Conservation (phyloP, 2,329 filamentous ascomycete species). For the Colletotrichum sojae region DNA sequence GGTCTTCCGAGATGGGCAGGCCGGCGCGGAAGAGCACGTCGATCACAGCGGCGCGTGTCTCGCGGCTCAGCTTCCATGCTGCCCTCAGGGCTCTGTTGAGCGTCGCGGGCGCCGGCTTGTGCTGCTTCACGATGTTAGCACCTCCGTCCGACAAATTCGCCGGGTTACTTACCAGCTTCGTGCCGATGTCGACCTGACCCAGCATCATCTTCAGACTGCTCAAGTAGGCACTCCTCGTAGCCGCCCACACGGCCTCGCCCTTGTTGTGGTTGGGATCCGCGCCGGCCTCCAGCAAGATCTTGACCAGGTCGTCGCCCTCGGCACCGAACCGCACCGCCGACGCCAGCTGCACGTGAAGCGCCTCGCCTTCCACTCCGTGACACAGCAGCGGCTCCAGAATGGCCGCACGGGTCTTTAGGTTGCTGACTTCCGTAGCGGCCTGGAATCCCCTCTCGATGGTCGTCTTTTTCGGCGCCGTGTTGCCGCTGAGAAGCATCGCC, state of each 20-base stretch:
- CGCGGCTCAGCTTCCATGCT: constrained; percentile 64
- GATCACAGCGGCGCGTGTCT: constrained; percentile 63
- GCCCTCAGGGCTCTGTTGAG: constrained; percentile 67
- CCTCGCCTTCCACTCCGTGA: constrained; percentile 64
- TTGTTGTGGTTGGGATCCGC: constrained; percentile 69
- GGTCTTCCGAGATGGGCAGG: constrained; percentile 61
- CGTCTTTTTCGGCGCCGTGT: constrained; percentile 53
- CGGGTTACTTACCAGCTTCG: constrained; percentile 55
- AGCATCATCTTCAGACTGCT: constrained; percentile 66
- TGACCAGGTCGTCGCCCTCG: constrained; percentile 62
- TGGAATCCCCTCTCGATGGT: constrained; percentile 68
- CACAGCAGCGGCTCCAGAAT: constrained; percentile 67
- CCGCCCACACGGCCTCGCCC: constrained; percentile 69
- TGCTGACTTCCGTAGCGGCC: constrained; percentile 66
- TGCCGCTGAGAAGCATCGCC: constrained; percentile 62
- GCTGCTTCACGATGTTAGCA: constrained; percentile 51
- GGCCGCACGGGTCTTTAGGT: constrained; percentile 62
- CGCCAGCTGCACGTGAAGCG: constrained; percentile 67
- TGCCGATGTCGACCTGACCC: constrained; percentile 58
- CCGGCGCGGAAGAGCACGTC: constrained; percentile 67
- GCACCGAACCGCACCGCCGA: constrained; percentile 67
- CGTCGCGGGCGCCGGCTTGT: constrained; percentile 61
- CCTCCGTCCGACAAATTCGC: background rate
- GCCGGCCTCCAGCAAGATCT: constrained; percentile 59
- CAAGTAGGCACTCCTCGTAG: constrained; percentile 65